phyloP scores from a whole-genome alignment of 2,329 filamentous ascomycete genomes.

The Cercospora brassicicola region DNA sequence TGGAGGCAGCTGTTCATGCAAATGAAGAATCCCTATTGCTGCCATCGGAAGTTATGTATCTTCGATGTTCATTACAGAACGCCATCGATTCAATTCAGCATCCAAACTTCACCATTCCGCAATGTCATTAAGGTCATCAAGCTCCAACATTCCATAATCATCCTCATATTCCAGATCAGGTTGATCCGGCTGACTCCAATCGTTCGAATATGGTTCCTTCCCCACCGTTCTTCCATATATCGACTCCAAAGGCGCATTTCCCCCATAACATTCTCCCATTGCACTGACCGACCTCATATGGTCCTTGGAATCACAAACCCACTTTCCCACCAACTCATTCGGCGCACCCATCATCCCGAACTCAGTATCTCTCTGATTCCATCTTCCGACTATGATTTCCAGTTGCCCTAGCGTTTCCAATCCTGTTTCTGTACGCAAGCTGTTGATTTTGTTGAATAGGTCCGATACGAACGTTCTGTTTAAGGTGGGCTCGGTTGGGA shows the following conservation, averaged over 20 bases:
- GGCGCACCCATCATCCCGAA: background rate
- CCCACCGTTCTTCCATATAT: background rate
- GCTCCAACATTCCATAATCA: background rate
- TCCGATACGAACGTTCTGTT: background rate
- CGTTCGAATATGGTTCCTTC: background rate
- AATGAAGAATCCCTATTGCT: background rate
- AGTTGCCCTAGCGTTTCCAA: background rate
- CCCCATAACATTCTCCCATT: background rate
- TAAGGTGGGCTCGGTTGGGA: background rate
- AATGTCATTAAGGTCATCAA: background rate
- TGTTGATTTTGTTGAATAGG: background rate
- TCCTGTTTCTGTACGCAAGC: background rate
- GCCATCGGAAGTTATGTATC: background rate
- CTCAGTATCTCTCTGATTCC: background rate
- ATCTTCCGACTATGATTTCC: background rate
- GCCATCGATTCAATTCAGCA: background rate
- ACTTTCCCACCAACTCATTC: background rate
- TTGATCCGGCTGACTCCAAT: background rate
- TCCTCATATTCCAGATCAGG: background rate
- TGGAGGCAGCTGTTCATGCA: background rate
- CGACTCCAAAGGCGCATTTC: background rate
- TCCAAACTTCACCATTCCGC: background rate
- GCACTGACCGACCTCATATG: background rate
- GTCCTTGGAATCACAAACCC: background rate
- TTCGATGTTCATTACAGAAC: no score